phyloP scores from a whole-genome alignment of 1,284 basidiomycete genomes.

The Cryptococcus sp. region DNA sequence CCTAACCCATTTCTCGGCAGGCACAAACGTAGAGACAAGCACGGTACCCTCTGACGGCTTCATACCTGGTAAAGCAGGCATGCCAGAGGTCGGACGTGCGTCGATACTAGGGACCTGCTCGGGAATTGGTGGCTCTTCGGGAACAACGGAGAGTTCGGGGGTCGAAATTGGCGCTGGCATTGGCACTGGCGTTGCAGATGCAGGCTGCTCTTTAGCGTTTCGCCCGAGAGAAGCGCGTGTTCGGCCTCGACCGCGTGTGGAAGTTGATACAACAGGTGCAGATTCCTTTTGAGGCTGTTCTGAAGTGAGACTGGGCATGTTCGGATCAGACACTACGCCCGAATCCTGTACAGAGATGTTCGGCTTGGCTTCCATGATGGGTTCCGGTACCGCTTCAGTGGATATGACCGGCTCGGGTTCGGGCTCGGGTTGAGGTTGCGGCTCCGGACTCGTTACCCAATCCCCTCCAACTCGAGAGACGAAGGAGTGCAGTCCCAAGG shows the following conservation, averaged over 20 bases:
- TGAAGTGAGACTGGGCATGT: too few species aligned
- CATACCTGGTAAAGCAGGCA: conserved; percentile 33
- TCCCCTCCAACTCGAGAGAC: conserved; percentile 45
- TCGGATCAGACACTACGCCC: background rate
- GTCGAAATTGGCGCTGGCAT: background rate
- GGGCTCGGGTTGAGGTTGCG: conserved; percentile 11
- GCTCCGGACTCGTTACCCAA: conserved; percentile 30
- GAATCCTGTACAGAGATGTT: background rate
- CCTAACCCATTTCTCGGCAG: conserved; percentile 29
- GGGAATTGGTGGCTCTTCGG: background rate
- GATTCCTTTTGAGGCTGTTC: background rate
- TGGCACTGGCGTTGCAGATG: background rate
- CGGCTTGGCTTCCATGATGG: background rate
- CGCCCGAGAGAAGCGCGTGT: conserved; percentile 25
- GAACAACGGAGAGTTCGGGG: background rate
- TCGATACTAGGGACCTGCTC: conserved; percentile 1
- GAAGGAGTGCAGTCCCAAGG: conserved; percentile 38
- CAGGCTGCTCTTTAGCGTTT: conserved; percentile 11
- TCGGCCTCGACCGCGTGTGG: conserved; percentile 1
- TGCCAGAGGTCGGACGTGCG: conserved; percentile 9
- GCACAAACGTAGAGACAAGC: conserved; percentile 38
- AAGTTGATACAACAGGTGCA: background rate
- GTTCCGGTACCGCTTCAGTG: background rate
- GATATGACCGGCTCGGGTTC: background rate
- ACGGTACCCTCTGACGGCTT: conserved; percentile 36